phyloP scores from a whole-genome alignment of 139 green algal species.

The Chlorella sorokiniana region DNA sequence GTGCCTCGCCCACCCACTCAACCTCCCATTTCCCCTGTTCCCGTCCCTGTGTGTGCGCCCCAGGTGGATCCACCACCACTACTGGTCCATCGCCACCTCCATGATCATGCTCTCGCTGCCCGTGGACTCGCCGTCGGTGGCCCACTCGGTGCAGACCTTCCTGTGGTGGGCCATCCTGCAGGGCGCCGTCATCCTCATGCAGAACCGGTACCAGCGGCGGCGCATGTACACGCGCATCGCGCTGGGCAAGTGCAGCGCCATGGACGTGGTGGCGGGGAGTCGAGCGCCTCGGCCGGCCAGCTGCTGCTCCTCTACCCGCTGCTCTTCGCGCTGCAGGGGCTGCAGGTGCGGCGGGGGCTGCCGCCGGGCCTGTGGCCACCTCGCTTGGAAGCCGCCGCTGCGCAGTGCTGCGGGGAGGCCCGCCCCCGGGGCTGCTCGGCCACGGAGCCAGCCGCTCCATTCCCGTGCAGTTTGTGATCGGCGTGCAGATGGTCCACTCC shows the following conservation, averaged over 20 bases:
- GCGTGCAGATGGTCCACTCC: constrained; percentile 64
- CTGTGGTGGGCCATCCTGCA: constrained; percentile 65
- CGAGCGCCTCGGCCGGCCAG: constrained; percentile 71
- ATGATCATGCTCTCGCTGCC: constrained; percentile 88
- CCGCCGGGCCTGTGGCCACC: background rate
- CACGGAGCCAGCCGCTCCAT: background rate
- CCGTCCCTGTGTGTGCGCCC: background rate
- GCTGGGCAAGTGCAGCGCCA: constrained; percentile 84
- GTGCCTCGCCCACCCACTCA: background rate
- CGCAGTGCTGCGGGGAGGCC: background rate
- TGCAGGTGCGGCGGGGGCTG: constrained; percentile 16
- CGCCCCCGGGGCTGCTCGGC: background rate
- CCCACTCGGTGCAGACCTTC: constrained; percentile 52
- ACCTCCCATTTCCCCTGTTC: background rate
- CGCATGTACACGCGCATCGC: constrained; percentile 96
- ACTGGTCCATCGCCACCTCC: constrained; percentile 76
- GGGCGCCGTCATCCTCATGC: constrained; percentile 64
- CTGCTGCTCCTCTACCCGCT: constrained; percentile 89
- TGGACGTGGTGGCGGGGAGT: constrained; percentile 93
- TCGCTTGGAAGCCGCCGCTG: background rate
- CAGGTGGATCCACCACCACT: constrained; percentile 95
- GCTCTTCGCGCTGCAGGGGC: constrained; percentile 73
- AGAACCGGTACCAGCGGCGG: constrained; percentile 85
- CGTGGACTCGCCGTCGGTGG: constrained; percentile 74
- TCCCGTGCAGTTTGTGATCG: constrained; percentile 45